phyloP scores from a whole-genome alignment of 768 basidiomycete genomes.

The Auricularia sp. region DNA sequence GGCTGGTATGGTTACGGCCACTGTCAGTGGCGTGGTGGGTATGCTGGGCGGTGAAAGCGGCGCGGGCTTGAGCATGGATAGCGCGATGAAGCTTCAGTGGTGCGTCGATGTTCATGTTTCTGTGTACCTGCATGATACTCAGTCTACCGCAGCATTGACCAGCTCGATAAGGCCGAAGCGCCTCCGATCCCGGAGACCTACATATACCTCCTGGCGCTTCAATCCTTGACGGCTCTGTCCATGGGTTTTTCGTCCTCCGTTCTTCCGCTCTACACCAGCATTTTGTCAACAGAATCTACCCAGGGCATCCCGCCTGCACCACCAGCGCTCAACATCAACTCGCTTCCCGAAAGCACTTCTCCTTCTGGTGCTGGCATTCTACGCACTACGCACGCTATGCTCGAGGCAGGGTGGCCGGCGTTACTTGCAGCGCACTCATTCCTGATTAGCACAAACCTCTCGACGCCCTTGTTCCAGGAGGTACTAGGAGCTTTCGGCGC shows the following conservation, averaged over 20 bases:
- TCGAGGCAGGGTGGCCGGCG: conserved; percentile 86
- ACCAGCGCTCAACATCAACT: conserved; percentile 53
- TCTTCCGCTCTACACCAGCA: conserved; percentile 61
- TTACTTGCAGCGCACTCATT: conserved; percentile 84
- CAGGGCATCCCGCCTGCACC: conserved; percentile 58
- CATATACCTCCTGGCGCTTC: conserved; percentile 82
- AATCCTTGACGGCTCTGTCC: conserved; percentile 76
- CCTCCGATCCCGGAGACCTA: conserved; percentile 91
- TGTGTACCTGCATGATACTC: conserved; percentile 5
- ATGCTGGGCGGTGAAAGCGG: conserved; percentile 69
- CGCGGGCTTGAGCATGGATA: conserved; percentile 44
- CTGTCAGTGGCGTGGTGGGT: conserved; percentile 73
- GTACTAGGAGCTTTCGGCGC: conserved; percentile 73
- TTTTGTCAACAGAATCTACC: conserved; percentile 38
- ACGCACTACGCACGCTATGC: conserved; percentile 58
- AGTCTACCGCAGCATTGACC: conserved; percentile 66
- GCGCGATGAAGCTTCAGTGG: conserved; percentile 89
- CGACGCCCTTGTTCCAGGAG: conserved; percentile 85
- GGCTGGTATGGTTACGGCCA: conserved; percentile 78
- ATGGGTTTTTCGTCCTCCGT: conserved; percentile 74
- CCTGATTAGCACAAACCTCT: conserved; percentile 81
- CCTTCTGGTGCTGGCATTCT: conserved; percentile 36
- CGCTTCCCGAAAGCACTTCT: conserved; percentile 42
- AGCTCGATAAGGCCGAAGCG: conserved; percentile 93
- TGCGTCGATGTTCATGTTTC: conserved; percentile 24